A percentile compares a stretch with the other conserved stretches of the same genome.
Conservation (phyloP, 164 flowering plant genomes). For the Annona cherimola region DNA sequence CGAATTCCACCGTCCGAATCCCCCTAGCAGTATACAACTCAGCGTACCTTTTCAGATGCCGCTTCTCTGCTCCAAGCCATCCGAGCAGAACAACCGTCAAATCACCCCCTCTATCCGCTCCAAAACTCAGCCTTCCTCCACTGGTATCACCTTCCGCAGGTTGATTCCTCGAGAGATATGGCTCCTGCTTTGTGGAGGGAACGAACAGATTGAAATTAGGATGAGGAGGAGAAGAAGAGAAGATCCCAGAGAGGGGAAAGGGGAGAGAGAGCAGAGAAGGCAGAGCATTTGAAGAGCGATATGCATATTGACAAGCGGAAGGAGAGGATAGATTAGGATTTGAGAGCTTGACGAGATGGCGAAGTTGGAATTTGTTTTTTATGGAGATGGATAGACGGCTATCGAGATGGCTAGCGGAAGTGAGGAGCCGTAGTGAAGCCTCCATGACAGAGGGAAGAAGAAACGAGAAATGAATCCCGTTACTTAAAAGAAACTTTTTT, state of each 20-base stretch:
- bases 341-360: not conserved
- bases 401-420: slow-evolving; percentile 1
- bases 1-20: slow-evolving; percentile 60
- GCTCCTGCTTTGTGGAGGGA: slow-evolving; percentile 13
- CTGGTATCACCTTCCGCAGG: not conserved
- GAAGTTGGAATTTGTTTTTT: slow-evolving; percentile 2
- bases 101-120: slow-evolving; percentile 15
- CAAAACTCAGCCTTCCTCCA: slow-evolving; percentile 8
- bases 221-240: not conserved
- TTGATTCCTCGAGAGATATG: slow-evolving; percentile 8
- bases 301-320: slow-evolving; percentile 1
- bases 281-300: slow-evolving; percentile 9
- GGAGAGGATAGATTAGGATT: slow-evolving; percentile 4
- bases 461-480: slow-evolving; percentile 1
- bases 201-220: slow-evolving; percentile 5
- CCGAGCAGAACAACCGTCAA: slow-evolving; percentile 76
- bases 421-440: slow-evolving; percentile 30
- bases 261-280: slow-evolving; percentile 25
- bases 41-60: slow-evolving; percentile 73
- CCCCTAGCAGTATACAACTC: slow-evolving; percentile 71
- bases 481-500: too few relatives aligned
- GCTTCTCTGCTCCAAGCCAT: slow-evolving; percentile 81
- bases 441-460: slow-evolving; percentile 34
- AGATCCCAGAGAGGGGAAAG: slow-evolving; percentile 7
- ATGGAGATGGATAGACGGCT: slow-evolving; percentile 10